phyloP scores from a whole-genome alignment of 2,329 filamentous ascomycete species.

The Trichoderma citrinoviride region DNA sequence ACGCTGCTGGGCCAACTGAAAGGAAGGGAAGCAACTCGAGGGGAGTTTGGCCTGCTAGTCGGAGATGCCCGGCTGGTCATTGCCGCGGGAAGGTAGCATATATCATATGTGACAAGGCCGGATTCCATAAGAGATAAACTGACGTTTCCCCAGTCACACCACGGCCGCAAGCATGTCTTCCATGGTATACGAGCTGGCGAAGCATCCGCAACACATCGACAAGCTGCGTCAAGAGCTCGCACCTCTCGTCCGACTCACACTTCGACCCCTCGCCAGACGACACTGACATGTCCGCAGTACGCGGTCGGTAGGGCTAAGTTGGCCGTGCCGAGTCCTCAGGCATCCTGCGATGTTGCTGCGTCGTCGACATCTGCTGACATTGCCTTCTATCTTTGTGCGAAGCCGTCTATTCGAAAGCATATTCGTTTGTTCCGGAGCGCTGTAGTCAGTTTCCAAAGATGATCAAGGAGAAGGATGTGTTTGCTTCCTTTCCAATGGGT shows the following conservation, averaged over 20 bases:
- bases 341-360: neutral
- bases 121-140: neutral
- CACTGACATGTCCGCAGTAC: slow-evolving; percentile 26
- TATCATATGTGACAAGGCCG: neutral
- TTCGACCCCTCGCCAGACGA: neutral
- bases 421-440: slow-evolving; percentile 39
- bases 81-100: neutral
- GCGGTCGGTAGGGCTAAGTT: neutral
- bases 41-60: neutral
- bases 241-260: neutral
- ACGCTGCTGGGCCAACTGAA: neutral
- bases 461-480: slow-evolving; percentile 32
- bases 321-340: neutral
- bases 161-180: slow-evolving; percentile 35
- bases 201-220: slow-evolving; percentile 22
- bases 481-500: slow-evolving; percentile 31
- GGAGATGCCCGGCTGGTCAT: slow-evolving; percentile 2
- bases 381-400: neutral
- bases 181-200: slow-evolving; percentile 35
- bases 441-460: slow-evolving; percentile 35
- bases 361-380: slow-evolving; percentile 36
- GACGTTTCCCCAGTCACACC: slow-evolving; percentile 29
- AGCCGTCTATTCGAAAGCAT: slow-evolving; percentile 7
- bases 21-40: neutral
- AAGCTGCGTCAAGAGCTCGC: neutral